Evolutionary conservation across 1,139 yeast genomes (phyloP), one percentile per base, ranked within the genome.

Genomic region (Yamadazyma songkhlaensis): DNA sequence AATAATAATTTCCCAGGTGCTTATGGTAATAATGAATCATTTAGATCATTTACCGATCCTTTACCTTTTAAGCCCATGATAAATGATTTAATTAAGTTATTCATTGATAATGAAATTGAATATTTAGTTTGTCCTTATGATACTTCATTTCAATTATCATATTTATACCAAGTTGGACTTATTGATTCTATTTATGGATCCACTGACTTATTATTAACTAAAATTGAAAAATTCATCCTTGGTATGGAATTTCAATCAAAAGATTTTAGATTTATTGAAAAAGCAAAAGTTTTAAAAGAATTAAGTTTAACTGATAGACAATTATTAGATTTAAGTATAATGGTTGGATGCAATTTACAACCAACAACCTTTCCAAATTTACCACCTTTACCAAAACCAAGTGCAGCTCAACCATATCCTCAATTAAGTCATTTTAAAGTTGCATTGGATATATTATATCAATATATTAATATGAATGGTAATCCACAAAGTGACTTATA

Each of bases 131-230:
- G 95, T 24, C 98, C 98, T 2, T 89, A 82, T 54, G 75, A 81
- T 39, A 79, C 97, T 0, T 80, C 89, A 57, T 79, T 85, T 38
- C 97, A 92, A 60, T 68, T 92, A 49, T 78, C 87, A 8, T 88
- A 87, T 52, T 64, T 90, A 51, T 67, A 74, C 46, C 74, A 72
- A 38, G 71, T 64, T 35, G 70, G 66, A 3, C 60, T 72, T 30
- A 76, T 90, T 39, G 95, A 90, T 58, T 80, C 86, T 1, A 77
- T 90, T 27, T 88, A 81, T 57, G 95, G 95, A 1, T 84, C 96
- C 8, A 81, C 90, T 2, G 97, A 92, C 51, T 71, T 81, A 33
- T 64, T 90, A 34, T 66, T 90, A 55, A 69, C 77, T 11, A 62
- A 67, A 28, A 73, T 85, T 29, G 94, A 84, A 44, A 84, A 79